These are phyloP conservation scores for Colletotrichum liriopes DNA, from an alignment of 2,329 filamentous ascomycete species.

Conservation along the genomic window DNA sequence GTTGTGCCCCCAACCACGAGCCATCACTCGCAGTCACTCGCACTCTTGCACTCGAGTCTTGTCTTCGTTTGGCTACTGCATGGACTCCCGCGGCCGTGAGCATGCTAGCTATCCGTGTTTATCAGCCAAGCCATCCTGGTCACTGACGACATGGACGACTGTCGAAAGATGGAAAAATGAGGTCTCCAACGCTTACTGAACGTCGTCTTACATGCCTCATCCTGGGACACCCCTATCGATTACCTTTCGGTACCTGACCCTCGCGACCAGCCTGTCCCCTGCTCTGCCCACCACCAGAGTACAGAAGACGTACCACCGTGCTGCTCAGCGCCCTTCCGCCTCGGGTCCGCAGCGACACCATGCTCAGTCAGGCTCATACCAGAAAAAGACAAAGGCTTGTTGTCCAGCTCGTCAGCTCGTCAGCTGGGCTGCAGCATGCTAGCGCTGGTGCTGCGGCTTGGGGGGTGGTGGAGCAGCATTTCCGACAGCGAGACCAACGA, in stretches of 20 bases:
- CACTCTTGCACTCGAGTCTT: background rate
- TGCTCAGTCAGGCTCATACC: background rate
- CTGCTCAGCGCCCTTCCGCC: background rate
- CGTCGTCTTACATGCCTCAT: constrained; percentile 32
- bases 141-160: constrained; percentile 13
- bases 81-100: background rate
- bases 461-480: constrained; percentile 26
- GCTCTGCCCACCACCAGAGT: constrained; percentile 25
- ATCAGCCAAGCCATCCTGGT: constrained; percentile 15
- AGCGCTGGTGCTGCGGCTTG: constrained; percentile 37
- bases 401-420: constrained; percentile 5
- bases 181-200: constrained; percentile 8
- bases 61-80: background rate
- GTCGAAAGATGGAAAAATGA: background rate
- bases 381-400: background rate
- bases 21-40: background rate
- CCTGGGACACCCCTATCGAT: constrained; percentile 18
- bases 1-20: constrained; percentile 5
- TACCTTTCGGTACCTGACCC: constrained; percentile 34
- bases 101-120: background rate
- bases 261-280: constrained; percentile 21
- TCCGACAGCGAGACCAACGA: constrained; percentile 9
- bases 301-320: constrained; percentile 22
- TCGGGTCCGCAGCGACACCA: constrained; percentile 16
- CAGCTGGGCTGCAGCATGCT: constrained; percentile 17